A percentile compares a stretch with the other conserved stretches of the same genome.
phyloP scores from a whole-genome alignment of 768 basidiomycete species.

The Xerocomus brunneocitrinus region DNA sequence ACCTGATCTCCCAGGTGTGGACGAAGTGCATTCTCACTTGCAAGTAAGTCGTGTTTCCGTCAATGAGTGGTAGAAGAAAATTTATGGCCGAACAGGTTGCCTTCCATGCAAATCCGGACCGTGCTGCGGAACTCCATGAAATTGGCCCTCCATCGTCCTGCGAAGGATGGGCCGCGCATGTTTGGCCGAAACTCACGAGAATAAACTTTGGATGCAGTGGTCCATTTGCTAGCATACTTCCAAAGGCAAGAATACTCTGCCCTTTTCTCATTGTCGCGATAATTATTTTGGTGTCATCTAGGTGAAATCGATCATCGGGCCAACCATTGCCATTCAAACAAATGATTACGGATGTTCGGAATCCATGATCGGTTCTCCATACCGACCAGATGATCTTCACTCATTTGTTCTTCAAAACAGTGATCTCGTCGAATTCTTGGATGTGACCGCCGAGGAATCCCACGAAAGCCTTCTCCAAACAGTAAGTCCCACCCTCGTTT shows the following conservation, averaged over 20 bases:
- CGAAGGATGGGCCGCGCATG: constrained; percentile 4
- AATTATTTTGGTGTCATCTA: background rate
- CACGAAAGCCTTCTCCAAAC: constrained; percentile 1
- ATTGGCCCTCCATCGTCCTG: constrained; percentile 6
- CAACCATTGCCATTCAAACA: constrained; percentile 1
- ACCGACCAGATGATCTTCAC: background rate
- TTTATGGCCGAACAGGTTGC: background rate
- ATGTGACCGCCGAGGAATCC: background rate
- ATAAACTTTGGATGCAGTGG: background rate
- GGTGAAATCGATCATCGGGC: constrained; percentile 4
- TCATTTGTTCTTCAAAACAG: background rate
- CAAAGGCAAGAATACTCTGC: background rate
- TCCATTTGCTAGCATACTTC: background rate
- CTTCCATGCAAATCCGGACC: background rate
- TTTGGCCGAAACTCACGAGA: constrained; percentile 3
- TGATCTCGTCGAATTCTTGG: constrained; percentile 5
- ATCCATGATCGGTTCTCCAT: background rate
- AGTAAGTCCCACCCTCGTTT: background rate
- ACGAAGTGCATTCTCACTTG: constrained; percentile 3
- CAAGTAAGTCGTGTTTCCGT: background rate
- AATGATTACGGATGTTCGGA: constrained; percentile 1
- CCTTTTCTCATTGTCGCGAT: background rate
- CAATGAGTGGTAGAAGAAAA: background rate
- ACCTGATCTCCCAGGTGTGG: constrained; percentile 7
- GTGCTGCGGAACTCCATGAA: constrained; percentile 3